phyloP scores from a whole-genome alignment of 2,329 filamentous ascomycete species.

The Ceratocystis cubensis region DNA sequence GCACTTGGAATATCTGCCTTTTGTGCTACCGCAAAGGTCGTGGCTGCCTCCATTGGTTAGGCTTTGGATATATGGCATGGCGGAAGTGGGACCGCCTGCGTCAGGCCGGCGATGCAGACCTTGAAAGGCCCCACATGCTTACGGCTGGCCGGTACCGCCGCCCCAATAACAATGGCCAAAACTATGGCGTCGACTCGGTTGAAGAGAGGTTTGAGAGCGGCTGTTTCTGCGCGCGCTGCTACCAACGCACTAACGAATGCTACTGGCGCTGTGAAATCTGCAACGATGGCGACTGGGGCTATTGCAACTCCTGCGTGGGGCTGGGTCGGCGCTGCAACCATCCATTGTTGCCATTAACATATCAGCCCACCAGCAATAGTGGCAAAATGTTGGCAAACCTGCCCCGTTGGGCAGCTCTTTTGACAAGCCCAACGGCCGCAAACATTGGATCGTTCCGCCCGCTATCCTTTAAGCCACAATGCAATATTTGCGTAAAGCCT shows the following conservation, averaged over 20 bases:
- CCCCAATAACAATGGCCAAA: constrained; percentile 34
- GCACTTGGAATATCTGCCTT: constrained; percentile 66
- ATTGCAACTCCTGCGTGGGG: constrained; percentile 78
- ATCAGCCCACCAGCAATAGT: constrained; percentile 33
- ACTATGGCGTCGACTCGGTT: constrained; percentile 46
- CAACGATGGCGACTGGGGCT: constrained; percentile 91
- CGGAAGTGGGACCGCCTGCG: constrained; percentile 47
- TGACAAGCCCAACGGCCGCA: constrained; percentile 35
- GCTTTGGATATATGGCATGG: constrained; percentile 65
- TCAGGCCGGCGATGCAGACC: constrained; percentile 27
- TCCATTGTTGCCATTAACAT: constrained; percentile 61
- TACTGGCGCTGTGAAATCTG: constrained; percentile 83
- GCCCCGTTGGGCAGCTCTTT: constrained; percentile 36
- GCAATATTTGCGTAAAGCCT: constrained; percentile 62
- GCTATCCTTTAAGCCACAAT: constrained; percentile 60
- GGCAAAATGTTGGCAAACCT: constrained; percentile 24
- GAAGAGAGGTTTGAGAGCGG: constrained; percentile 58
- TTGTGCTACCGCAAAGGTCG: constrained; percentile 64
- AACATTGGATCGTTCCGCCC: constrained; percentile 49
- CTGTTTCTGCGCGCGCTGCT: constrained; percentile 71
- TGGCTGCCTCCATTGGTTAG: constrained; percentile 79
- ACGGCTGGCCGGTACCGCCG: constrained; percentile 44
- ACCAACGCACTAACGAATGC: constrained; percentile 61
- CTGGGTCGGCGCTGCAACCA: constrained; percentile 72
- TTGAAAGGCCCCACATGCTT: constrained; percentile 45